Evolutionary conservation across 2,329 filamentous ascomycete species (phyloP).

Genomic region (Cercospora sesami): DNA sequence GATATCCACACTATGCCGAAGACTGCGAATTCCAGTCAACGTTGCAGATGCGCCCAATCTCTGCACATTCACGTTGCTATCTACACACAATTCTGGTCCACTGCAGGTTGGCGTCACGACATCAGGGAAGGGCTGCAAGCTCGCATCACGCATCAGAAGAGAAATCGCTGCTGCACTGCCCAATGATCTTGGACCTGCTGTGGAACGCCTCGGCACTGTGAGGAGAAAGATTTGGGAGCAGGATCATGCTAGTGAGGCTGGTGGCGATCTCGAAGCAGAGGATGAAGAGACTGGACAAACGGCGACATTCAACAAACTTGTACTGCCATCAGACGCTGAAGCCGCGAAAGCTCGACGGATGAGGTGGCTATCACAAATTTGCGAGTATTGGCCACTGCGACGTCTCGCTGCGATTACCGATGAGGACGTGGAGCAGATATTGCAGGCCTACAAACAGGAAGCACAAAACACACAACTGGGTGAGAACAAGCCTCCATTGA

Average conservation of each 20-base stretch:
- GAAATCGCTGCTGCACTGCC: conserved; percentile 84
- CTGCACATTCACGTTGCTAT: conserved; percentile 86
- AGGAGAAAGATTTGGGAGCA: conserved; percentile 72
- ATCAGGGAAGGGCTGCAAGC: conserved; percentile 89
- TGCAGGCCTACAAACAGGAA: conserved; percentile 66
- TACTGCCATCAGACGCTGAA: conserved; percentile 71
- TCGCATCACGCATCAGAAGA: conserved; percentile 82
- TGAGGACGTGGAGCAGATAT: conserved; percentile 71
- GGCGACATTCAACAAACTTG: conserved; percentile 79
- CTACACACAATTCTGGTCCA: conserved; percentile 84
- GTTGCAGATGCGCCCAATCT: conserved; percentile 83
- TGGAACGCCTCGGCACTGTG: conserved; percentile 72
- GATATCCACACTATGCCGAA: conserved; percentile 73
- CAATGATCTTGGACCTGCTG: conserved; percentile 70
- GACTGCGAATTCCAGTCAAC: conserved; percentile 86
- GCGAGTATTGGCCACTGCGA: conserved; percentile 95
- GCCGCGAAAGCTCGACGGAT: conserved; percentile 77
- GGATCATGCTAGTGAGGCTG: conserved; percentile 59
- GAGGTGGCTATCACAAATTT: conserved; percentile 92
- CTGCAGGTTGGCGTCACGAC: conserved; percentile 95
- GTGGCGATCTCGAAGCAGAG: conserved; percentile 47
- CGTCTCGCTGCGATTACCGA: conserved; percentile 78
- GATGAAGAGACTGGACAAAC: conserved; percentile 71
- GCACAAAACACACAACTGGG: conserved; percentile 34
- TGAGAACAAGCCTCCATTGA: conserved; percentile 34